Evolutionary conservation across 305 asterid genomes (phyloP), one percentile per base, ranked within the genome.

Genomic region (Solanum hybrid): DNA sequence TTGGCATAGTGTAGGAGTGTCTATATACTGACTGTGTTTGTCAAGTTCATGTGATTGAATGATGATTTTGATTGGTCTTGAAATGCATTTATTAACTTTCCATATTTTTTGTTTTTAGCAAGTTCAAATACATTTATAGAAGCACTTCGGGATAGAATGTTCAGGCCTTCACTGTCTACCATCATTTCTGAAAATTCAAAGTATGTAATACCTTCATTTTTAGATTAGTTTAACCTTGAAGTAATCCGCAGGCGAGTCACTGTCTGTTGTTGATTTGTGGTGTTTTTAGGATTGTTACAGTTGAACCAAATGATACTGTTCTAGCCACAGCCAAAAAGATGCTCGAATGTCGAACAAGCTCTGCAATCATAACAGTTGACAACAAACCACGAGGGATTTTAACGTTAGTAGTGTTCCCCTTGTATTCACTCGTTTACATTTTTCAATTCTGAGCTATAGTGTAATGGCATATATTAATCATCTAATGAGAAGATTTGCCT

Each of bases 81-180:
- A 46, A 28, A 69, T 42, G 33, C 14, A 46, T 42, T 39, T 83
- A 42, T 83, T 28, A 10, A 83, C 39, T 26, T 29, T 83, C 9
- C 39, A 46, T 81, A 57, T 46, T 84, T 89, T 31, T 67, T 29
- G 74, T 78, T 36, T 33, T 24, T 61, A 87, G 80, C 69, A 76
- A 80, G 6, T 75, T 85, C 75, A 26, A 97, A 96, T 94, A 93
- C 98, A 35, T 98, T 96, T 84, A 90, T 96, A 57, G 99, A 98
- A 91, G 95, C 98, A 57, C 97, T 98, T 86, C 95, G 98, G 90
- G 99, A 98, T 92, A 92, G 96, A 89, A 95, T 97, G 98, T 98
- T 98, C 89, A 95, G 90, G 91, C 99, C 99, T 75, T 94, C 99
- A 57, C 92, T 98, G 94, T 95, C 99, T 16, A 96, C 98, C 34